Evolutionary conservation across 768 basidiomycete genomes (phyloP).

Genomic region (Podaxis sp.): DNA sequence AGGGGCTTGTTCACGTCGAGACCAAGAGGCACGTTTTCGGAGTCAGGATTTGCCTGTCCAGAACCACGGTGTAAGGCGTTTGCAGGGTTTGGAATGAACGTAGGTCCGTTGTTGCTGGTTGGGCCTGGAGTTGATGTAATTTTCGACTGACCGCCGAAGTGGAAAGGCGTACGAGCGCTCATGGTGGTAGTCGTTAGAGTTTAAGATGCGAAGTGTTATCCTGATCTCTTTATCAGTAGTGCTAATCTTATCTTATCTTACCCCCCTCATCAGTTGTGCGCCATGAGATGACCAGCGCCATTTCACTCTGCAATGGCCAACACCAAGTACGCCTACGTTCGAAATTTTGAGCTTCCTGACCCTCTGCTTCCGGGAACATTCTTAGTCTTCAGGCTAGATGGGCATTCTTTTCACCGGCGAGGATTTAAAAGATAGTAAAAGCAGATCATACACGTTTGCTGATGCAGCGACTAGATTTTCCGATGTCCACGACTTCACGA

Average conservation of each 20-base stretch:
- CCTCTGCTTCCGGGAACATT: slow-evolving; percentile 80
- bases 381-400: slow-evolving; percentile 86
- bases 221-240: not conserved
- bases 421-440: not conserved
- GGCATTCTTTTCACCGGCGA: slow-evolving; percentile 91
- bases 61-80: slow-evolving; percentile 5
- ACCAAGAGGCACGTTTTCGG: not conserved
- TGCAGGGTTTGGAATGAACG: not conserved
- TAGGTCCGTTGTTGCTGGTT: not conserved
- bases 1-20: not conserved
- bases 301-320: slow-evolving; percentile 69
- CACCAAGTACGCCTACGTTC: slow-evolving; percentile 90
- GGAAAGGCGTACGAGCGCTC: slow-evolving; percentile 13
- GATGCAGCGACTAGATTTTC: slow-evolving; percentile 62
- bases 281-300: not conserved
- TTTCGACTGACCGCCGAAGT: not conserved
- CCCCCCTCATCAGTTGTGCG: not conserved
- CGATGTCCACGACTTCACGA: slow-evolving; percentile 75
- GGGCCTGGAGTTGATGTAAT: not conserved
- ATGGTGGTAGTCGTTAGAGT: slow-evolving; percentile 2
- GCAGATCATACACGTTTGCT: not conserved
- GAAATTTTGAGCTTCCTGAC: slow-evolving; percentile 87
- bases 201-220: not conserved
- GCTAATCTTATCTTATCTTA: slow-evolving; percentile 13
- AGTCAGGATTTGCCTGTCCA: not conserved